Percentiles rank a stretch among this genome's conserved stretches.
Conservation (phyloP, 2,329 filamentous ascomycete genomes). For the Sclerotinia sclerotiorum region DNA sequence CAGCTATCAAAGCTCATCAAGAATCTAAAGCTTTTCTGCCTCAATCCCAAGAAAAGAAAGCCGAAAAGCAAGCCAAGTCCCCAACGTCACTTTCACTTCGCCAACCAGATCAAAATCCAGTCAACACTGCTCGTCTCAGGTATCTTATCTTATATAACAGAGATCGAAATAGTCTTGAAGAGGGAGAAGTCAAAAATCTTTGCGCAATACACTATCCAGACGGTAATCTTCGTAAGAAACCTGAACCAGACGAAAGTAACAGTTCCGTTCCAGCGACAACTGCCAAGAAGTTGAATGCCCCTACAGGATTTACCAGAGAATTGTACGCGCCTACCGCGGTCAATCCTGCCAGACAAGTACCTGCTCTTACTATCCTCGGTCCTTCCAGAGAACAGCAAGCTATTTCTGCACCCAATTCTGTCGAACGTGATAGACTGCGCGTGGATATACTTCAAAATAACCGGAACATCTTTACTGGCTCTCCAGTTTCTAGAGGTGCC, state of each 20-base stretch:
- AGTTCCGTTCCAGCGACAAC: not conserved
- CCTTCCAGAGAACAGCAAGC: not conserved
- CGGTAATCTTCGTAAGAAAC: not conserved
- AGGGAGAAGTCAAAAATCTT: not conserved
- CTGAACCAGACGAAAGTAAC: not conserved
- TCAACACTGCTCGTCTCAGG: not conserved
- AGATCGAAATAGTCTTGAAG: conserved; percentile 1
- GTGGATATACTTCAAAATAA: conserved; percentile 1
- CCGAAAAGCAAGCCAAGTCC: not conserved
- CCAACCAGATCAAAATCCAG: not conserved
- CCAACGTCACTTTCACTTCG: not conserved
- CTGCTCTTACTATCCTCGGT: not conserved
- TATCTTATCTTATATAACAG: not conserved
- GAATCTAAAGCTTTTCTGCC: not conserved
- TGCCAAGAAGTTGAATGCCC: not conserved
- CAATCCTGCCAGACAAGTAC: not conserved
- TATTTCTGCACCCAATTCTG: not conserved
- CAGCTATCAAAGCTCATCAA: not conserved
- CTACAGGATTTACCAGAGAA: not conserved
- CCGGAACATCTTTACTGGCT: conserved; percentile 12
- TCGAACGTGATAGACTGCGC: not conserved
- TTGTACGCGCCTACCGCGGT: too few species aligned
- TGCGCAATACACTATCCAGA: not conserved
- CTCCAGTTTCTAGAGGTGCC: conserved; percentile 10
- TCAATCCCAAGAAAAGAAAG: not conserved